These are phyloP conservation scores for Pholiota conissans DNA, from an alignment of 768 basidiomycete species.

Conservation along the genomic window DNA sequence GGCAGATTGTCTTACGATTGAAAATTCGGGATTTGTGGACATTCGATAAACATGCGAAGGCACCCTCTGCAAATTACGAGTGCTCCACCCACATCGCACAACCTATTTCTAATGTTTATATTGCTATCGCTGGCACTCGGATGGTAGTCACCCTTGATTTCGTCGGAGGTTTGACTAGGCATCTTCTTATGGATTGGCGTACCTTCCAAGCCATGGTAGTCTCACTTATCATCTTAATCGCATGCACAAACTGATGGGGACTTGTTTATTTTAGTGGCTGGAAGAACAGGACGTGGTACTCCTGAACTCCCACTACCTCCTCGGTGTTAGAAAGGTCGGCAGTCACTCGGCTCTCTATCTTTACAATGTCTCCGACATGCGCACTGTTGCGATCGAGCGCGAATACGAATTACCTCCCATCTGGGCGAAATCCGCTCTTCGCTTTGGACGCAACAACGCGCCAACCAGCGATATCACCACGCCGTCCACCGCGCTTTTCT, in stretches of 20 bases:
- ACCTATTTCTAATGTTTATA: constrained; percentile 34
- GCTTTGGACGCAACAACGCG: constrained; percentile 49
- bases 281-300: constrained; percentile 48
- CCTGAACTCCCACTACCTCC: constrained; percentile 43
- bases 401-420: constrained; percentile 58
- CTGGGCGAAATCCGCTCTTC: constrained; percentile 48
- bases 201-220: constrained; percentile 45
- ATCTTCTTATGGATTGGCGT: constrained; percentile 51
- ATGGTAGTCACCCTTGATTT: constrained; percentile 44
- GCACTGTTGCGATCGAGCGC: constrained; percentile 40
- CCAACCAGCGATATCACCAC: constrained; percentile 35
- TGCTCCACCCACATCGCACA: constrained; percentile 36
- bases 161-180: constrained; percentile 37
- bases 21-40: constrained; percentile 56
- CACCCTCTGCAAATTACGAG: constrained; percentile 40
- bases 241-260: constrained; percentile 4
- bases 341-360: constrained; percentile 40
- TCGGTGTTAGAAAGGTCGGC: constrained; percentile 38
- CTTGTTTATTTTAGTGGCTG: constrained; percentile 43
- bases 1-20: constrained; percentile 42
- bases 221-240: constrained; percentile 1
- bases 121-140: constrained; percentile 43
- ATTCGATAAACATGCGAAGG: constrained; percentile 54
- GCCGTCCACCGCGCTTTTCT: constrained; percentile 51
- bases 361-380: constrained; percentile 47